Evolutionary conservation across 1,284 basidiomycete genomes (phyloP).

Genomic region (Ceratobasidium sp.): DNA sequence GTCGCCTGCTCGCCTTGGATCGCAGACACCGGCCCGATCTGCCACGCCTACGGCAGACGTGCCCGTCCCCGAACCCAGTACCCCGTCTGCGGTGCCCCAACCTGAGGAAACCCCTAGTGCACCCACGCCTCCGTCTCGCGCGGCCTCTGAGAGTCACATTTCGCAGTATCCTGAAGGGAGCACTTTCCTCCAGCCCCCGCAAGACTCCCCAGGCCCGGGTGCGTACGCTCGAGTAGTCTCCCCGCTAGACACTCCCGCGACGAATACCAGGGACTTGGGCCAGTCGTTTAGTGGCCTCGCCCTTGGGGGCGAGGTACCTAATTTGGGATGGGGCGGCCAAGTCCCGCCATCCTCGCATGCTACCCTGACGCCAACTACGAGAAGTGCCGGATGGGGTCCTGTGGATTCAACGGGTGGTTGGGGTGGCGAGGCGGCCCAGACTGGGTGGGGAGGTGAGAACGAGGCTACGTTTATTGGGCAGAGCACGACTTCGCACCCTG

Average conservation of each 20-base stretch:
- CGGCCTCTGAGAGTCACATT: slow-evolving; percentile 32
- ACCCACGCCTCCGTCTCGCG: slow-evolving; percentile 34
- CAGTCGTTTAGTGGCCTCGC: slow-evolving; percentile 71
- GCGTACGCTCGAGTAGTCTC: slow-evolving; percentile 58
- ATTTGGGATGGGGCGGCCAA: slow-evolving; percentile 66
- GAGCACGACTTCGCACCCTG: not conserved
- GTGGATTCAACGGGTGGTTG: slow-evolving; percentile 37
- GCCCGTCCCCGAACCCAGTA: slow-evolving; percentile 12
- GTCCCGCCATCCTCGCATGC: slow-evolving; percentile 51
- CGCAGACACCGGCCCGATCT: slow-evolving; percentile 18
- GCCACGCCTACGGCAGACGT: slow-evolving; percentile 19
- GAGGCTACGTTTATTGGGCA: slow-evolving; percentile 59
- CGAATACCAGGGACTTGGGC: slow-evolving; percentile 55
- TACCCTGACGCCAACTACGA: slow-evolving; percentile 44
- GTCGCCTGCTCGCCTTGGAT: slow-evolving; percentile 22
- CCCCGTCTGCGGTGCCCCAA: slow-evolving; percentile 13
- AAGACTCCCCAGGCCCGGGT: slow-evolving; percentile 26
- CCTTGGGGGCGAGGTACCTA: slow-evolving; percentile 69
- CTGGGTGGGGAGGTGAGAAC: slow-evolving; percentile 53
- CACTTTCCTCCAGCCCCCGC: slow-evolving; percentile 25
- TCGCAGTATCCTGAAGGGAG: slow-evolving; percentile 43
- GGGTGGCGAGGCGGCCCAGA: slow-evolving; percentile 47
- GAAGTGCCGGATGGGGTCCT: slow-evolving; percentile 54
- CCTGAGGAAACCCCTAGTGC: slow-evolving; percentile 17
- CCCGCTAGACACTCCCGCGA: slow-evolving; percentile 66